Conservation (phyloP, 129 eudicot species). For the Heracleum sosnowskyi region DNA sequence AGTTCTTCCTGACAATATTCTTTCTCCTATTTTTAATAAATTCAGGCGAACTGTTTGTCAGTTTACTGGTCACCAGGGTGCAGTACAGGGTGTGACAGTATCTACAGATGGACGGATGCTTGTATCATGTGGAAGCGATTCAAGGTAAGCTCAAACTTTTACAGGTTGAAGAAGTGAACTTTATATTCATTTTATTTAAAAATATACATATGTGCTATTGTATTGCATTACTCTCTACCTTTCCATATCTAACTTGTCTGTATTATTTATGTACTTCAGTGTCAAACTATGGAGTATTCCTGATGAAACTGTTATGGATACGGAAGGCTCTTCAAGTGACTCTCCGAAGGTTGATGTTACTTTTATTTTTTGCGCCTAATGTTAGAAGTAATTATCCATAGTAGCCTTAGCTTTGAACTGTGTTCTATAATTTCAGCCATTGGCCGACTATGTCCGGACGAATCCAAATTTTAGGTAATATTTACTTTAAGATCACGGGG, state of each 20-base stretch:
- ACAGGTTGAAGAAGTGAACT: neutral
- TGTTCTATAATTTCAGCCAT: conserved; percentile 41
- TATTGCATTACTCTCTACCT: neutral
- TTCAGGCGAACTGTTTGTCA: conserved; percentile 72
- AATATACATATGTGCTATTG: neutral
- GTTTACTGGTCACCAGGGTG: conserved; percentile 86
- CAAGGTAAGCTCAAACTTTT: conserved; percentile 52
- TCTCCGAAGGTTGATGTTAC: conserved; percentile 42
- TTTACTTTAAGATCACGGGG: neutral
- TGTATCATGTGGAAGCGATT: conserved; percentile 92
- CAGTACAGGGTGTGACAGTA: conserved; percentile 73
- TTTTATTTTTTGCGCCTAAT: neutral
- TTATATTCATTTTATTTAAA: neutral
- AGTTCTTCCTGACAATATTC: neutral
- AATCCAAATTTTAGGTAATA: conserved; percentile 63
- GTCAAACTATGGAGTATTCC: conserved; percentile 96
- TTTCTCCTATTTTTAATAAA: neutral
- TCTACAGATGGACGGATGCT: conserved; percentile 87
- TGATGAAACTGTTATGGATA: conserved; percentile 38
- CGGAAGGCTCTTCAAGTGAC: conserved; percentile 29
- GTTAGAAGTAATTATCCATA: neutral
- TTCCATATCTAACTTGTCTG: conserved; percentile 1
- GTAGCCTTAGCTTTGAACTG: conserved; percentile 10
- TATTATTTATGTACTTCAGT: conserved; percentile 29
- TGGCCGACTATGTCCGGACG: conserved; percentile 63